Base-by-base conservation (phyloP, 2,329 filamentous ascomycete species). In the Colletotrichum sp. region DNA sequence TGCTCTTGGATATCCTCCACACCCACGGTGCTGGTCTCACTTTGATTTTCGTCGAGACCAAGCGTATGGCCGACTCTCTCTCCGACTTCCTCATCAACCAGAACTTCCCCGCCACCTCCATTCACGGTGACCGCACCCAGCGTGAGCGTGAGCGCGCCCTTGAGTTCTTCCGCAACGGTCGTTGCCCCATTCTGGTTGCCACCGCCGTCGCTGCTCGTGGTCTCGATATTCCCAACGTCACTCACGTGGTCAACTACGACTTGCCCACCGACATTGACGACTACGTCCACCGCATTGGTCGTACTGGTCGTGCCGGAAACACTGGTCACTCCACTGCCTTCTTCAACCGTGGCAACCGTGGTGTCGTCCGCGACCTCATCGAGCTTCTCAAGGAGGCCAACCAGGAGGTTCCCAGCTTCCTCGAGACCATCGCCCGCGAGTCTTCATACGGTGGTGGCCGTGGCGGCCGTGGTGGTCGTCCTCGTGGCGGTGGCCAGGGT, bases 261-360 rank as follows among this genome's bases (percentile, higher is more conserved):
- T 91, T 99, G n/a, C 97, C 97, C 66, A 98, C 96, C 72, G 97
- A 98, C 83, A 98, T 98, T 82, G 97, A 98, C 82, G 97, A 98
- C 87, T 99, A 99, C 81, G 97, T 99, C 75, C 97, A 99, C 88
- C 95, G 97, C 86, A 99, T 99, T 83, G 97, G 97, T 93, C 97
- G 97, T 96, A 99, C 97, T 79, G 97, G 97, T 84, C 97, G 97
- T 95, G 97, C 97, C 79, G 97, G 97, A 86, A 99, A 99, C 91
- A 98, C 96, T 82, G 97, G 97, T 94, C 93, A 98, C 80, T 95
- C 97, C 8, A 99, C 97, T 81, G 97, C 97, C 73, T 99, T 99
- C 91, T 98, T 99, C 94, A 99, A 99, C 92, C 96, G 97, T 84
- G 96, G 96, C 83, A 99, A 99, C 91, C 95, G 97, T 82, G 97